These are phyloP conservation scores for Hanseniaspora nectarophila DNA, from an alignment of 805 yeast genomes.

Conservation along the genomic window DNA sequence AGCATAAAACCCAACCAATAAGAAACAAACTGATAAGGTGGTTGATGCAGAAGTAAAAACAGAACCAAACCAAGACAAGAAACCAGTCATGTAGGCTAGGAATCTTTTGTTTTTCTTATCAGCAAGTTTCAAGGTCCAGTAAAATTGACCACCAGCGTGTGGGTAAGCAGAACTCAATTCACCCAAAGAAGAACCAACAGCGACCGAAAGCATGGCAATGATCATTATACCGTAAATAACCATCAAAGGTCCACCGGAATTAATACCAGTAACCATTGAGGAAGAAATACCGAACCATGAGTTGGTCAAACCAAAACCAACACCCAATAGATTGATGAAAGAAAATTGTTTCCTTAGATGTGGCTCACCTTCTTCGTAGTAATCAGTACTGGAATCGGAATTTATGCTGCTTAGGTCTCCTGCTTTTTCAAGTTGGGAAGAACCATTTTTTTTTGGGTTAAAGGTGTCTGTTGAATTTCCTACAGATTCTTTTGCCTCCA, in stretches of 20 bases:
- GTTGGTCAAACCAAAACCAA: conserved; percentile 51
- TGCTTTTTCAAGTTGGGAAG: conserved; percentile 8
- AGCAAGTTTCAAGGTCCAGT: conserved; percentile 48
- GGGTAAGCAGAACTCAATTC: conserved; percentile 49
- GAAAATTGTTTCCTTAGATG: conserved; percentile 35
- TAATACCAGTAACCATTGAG: conserved; percentile 44
- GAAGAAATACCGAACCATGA: conserved; percentile 59
- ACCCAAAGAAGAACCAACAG: conserved; percentile 42
- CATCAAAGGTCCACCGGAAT: conserved; percentile 51
- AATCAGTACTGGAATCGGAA: conserved; percentile 3
- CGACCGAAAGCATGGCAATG: conserved; percentile 38
- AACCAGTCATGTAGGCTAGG: conserved; percentile 49
- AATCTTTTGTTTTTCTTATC: conserved; percentile 35
- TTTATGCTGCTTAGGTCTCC: not conserved
- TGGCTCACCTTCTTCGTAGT: conserved; percentile 22
- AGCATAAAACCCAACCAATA: conserved; percentile 42
- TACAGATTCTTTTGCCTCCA: not conserved
- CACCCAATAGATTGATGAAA: conserved; percentile 42
- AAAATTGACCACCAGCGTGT: conserved; percentile 54
- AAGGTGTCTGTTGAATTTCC: not conserved
- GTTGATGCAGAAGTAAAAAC: conserved; percentile 55
- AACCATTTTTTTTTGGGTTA: not conserved
- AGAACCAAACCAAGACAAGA: conserved; percentile 54
- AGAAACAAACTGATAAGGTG: conserved; percentile 44
- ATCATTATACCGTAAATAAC: conserved; percentile 48